A percentile compares a stretch with the other conserved stretches of the same genome.
Evolutionary conservation across 106 monocot species (phyloP).

Genomic region (Allium fistulosum): DNA sequence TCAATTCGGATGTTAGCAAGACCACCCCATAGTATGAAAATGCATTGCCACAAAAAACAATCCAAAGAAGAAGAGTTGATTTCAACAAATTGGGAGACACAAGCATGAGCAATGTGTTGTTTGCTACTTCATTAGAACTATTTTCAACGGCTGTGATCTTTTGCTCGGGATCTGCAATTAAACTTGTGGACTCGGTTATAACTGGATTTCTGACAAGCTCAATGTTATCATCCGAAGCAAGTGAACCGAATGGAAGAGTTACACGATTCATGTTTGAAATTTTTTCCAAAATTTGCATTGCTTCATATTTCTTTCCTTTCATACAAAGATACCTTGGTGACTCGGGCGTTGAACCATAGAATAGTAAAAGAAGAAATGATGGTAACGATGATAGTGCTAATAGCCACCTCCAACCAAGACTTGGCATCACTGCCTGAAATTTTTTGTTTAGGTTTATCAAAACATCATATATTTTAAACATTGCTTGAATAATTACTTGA

Average conservation of each 20-base stretch:
- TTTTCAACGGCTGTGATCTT: conserved; percentile 3
- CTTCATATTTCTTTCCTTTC: conserved; percentile 62
- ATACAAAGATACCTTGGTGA: conserved; percentile 89
- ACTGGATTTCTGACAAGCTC: conserved; percentile 30
- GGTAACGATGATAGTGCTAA: conserved; percentile 68
- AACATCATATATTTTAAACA: no score
- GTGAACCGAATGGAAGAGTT: conserved; percentile 46
- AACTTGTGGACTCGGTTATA: conserved; percentile 30
- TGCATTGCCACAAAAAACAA: conserved; percentile 88
- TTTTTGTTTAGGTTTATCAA: not conserved
- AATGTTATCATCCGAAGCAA: conserved; percentile 43
- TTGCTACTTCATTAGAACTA: conserved; percentile 25
- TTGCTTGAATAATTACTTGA: not conserved
- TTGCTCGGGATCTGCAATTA: conserved; percentile 22
- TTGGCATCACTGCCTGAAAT: conserved; percentile 73
- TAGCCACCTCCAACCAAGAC: conserved; percentile 82
- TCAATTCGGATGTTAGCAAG: conserved; percentile 75
- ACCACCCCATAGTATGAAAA: conserved; percentile 96
- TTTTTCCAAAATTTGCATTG: conserved; percentile 50
- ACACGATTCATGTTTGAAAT: conserved; percentile 50
- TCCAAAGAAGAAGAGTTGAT: conserved; percentile 86
- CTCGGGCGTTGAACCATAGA: conserved; percentile 63
- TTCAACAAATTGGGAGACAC: conserved; percentile 52
- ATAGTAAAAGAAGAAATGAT: conserved; percentile 74
- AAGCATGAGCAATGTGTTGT: conserved; percentile 35